These are phyloP conservation scores for Sanghuangporus baumii DNA, from an alignment of 1,284 basidiomycete species.

Conservation along the genomic window DNA sequence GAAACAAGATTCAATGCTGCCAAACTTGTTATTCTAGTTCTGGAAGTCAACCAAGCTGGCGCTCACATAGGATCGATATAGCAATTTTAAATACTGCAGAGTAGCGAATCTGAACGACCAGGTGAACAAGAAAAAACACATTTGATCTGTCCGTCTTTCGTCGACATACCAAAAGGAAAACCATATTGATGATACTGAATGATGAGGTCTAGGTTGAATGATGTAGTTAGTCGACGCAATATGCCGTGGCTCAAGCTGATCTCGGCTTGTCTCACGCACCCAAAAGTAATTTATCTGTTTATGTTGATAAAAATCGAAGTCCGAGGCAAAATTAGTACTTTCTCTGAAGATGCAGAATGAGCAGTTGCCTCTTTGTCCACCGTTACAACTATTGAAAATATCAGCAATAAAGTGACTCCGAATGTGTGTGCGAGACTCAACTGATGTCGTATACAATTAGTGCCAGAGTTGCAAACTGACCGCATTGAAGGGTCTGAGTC, in stretches of 20 bases:
- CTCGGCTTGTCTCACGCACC: background rate
- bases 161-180: background rate
- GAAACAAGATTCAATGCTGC: too few relatives aligned
- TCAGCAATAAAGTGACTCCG: background rate
- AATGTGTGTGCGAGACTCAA: background rate
- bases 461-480: background rate
- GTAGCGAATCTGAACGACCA: background rate
- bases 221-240: background rate
- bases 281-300: background rate
- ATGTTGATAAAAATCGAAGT: too few relatives aligned
- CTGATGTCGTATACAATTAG: background rate
- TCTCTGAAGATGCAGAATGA: background rate
- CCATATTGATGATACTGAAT: background rate
- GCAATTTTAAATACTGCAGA: background rate
- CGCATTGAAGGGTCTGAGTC: background rate
- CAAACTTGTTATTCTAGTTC: too few relatives aligned
- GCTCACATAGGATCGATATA: background rate
- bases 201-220: background rate
- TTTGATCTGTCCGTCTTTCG: background rate
- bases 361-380: background rate
- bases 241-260: background rate
- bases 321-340: too few relatives aligned
- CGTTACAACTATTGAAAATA: background rate
- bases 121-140: background rate
- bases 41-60: background rate